A percentile compares a stretch with the other conserved stretches of the same genome.
phyloP scores from a whole-genome alignment of 768 basidiomycete species.

The Termitomyces titanicus region DNA sequence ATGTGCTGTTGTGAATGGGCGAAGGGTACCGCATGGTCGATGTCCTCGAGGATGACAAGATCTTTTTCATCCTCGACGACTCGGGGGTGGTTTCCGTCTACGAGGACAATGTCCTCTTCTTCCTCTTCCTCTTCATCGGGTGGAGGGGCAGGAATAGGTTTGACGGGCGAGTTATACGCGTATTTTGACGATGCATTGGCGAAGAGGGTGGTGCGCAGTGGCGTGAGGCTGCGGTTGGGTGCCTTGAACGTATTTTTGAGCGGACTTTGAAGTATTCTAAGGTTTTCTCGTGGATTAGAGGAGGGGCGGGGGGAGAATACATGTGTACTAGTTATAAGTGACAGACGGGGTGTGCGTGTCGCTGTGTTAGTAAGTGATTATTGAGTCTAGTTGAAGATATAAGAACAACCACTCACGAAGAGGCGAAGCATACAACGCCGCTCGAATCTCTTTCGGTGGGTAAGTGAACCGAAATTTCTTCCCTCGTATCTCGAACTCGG shows the following conservation, averaged over 20 bases:
- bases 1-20: slow-evolving; percentile 1
- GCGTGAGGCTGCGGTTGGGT: slow-evolving; percentile 12
- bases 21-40: slow-evolving; percentile 29
- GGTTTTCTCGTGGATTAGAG: slow-evolving; percentile 56
- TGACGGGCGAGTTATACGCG: slow-evolving; percentile 2
- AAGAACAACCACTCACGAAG: slow-evolving; percentile 28
- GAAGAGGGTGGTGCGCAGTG: slow-evolving; percentile 8
- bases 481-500: slow-evolving; percentile 62
- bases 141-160: slow-evolving; percentile 1
- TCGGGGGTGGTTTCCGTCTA: slow-evolving; percentile 61
- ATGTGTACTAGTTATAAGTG: slow-evolving; percentile 72
- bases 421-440: slow-evolving; percentile 48
- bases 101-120: slow-evolving; percentile 53
- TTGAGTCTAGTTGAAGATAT: neutral
- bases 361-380: slow-evolving; percentile 21
- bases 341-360: slow-evolving; percentile 56
- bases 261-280: slow-evolving; percentile 60
- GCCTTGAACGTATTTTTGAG: slow-evolving; percentile 36
- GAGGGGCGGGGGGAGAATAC: slow-evolving; percentile 69
- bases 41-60: slow-evolving; percentile 68
- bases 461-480: slow-evolving; percentile 74
- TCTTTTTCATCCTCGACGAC: slow-evolving; percentile 70
- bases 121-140: slow-evolving; percentile 28
- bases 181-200: neutral
- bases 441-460: slow-evolving; percentile 69